These are phyloP conservation scores for Anethum foeniculum DNA, from an alignment of 140 eudicot genomes.

Conservation along the genomic window DNA sequence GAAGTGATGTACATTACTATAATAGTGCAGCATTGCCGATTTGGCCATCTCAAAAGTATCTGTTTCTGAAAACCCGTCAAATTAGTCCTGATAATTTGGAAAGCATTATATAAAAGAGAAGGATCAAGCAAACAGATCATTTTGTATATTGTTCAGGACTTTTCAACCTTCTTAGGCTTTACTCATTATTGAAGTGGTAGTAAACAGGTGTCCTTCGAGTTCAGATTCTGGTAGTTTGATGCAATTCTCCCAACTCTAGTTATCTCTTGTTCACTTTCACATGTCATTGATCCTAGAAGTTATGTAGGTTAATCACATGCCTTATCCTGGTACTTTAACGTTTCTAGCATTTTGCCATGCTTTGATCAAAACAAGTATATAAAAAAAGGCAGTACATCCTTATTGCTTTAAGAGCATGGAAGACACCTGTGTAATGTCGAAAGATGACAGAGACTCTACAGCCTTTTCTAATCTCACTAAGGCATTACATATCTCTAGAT, in stretches of 20 bases:
- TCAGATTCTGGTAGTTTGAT: background rate
- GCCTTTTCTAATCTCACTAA: background rate
- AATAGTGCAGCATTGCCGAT: background rate
- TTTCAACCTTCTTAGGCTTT: background rate
- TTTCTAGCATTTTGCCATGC: background rate
- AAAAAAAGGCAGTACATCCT: background rate
- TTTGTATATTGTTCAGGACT: background rate
- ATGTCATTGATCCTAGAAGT: background rate
- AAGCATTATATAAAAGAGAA: background rate
- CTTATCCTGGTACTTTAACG: background rate
- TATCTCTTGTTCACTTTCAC: background rate
- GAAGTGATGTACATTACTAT: too few relatives aligned
- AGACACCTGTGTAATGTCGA: background rate
- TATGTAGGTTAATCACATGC: background rate
- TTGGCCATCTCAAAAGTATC: background rate
- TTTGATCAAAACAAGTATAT: background rate
- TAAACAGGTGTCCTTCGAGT: background rate
- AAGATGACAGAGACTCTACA: background rate
- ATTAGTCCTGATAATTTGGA: background rate
- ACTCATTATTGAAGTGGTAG: background rate
- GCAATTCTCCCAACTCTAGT: background rate
- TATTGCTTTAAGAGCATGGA: background rate
- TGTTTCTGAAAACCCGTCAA: background rate
- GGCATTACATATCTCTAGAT: background rate
- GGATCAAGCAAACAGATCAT: background rate